Evolutionary conservation across 768 basidiomycete species (phyloP), one percentile per base, ranked within the genome.

Genomic region (Lentinula sp.): DNA sequence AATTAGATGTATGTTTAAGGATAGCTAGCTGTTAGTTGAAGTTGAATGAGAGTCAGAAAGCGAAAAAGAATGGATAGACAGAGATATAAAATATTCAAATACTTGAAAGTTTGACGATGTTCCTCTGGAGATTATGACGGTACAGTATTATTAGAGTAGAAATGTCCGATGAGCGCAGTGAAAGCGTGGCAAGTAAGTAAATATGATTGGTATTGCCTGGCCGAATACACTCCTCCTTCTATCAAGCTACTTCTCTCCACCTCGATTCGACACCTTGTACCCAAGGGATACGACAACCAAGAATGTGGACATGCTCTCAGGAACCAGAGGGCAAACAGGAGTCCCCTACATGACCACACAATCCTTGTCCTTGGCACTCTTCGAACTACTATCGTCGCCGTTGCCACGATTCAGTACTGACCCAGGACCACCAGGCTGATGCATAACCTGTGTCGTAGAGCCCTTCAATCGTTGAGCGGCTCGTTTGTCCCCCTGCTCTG

Each of bases 401-500:
- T 79, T 80, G 49, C 81, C 82, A 45, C 88, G 83, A 60, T 83
- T 77, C 37, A 90, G 73, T 9, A 90, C 82, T 5, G 87, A 77
- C 37, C 81, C 84, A 1, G 86, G 76, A 35, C 85, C 84, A 28
- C 85, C 86, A 4, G 86, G 83, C 59, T 80, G 77, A 57, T 75
- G 79, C 62, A 83, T 71, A 6, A 84, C 81, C 57, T 81, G 81
- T 58, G 73, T 81, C 48, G 80, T 80, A 6, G 83, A 79, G 10
- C 56, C 79, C 69, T 83, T 87, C 13, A 98, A 76, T 57, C 97
- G 86, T 68, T 95, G 92, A 7, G 81, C 76, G 0, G 97, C 95
- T 61, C 97, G 91, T 71, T 93, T 96, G 75, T 99, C 97, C 53
- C 96, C 95, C 35, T 86, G 83, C 2, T 95, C 93, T 15, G 94